phyloP scores from a whole-genome alignment of 139 green algal genomes.

The Tetradesmus lagerheimii region DNA sequence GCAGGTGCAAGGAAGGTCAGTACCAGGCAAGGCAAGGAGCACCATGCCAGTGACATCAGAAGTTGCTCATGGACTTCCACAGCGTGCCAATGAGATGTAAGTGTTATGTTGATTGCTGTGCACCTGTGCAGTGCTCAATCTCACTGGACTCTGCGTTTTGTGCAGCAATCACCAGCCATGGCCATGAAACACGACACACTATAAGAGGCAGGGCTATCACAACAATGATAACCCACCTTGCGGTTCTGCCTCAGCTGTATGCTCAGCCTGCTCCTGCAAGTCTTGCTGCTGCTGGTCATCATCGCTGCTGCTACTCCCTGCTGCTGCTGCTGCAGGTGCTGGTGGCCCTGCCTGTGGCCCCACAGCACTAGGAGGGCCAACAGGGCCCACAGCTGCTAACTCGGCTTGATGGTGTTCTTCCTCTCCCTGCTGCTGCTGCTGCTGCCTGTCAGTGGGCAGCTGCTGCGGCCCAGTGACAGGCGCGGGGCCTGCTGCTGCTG shows the following conservation, averaged over 20 bases:
- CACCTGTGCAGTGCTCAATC: not conserved
- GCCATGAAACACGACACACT: not conserved
- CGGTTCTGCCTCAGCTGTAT: not conserved
- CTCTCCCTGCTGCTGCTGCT: slow-evolving; percentile 42
- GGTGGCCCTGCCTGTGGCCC: not conserved
- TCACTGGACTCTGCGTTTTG: not conserved
- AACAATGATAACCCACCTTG: not conserved
- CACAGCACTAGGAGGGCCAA: slow-evolving; percentile 1
- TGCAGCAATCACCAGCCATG: not conserved
- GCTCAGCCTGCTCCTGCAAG: slow-evolving; percentile 17
- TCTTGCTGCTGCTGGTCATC: not conserved
- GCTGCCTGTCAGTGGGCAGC: not conserved
- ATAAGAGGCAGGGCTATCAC: not conserved
- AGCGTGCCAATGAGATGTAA: not conserved
- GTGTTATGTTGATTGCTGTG: too few species aligned
- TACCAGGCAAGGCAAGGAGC: too few species aligned
- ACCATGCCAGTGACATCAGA: too few species aligned
- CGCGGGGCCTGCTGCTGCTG: slow-evolving; percentile 38
- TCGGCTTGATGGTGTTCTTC: not conserved
- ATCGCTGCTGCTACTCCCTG: not conserved
- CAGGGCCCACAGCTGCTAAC: not conserved
- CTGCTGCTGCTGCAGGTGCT: slow-evolving; percentile 10
- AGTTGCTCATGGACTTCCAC: not conserved
- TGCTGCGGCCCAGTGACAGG: not conserved
- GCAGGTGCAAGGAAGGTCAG: too few species aligned